These are phyloP conservation scores for Panaeolus cyanescens DNA, from an alignment of 768 basidiomycete species.

Conservation along the genomic window DNA sequence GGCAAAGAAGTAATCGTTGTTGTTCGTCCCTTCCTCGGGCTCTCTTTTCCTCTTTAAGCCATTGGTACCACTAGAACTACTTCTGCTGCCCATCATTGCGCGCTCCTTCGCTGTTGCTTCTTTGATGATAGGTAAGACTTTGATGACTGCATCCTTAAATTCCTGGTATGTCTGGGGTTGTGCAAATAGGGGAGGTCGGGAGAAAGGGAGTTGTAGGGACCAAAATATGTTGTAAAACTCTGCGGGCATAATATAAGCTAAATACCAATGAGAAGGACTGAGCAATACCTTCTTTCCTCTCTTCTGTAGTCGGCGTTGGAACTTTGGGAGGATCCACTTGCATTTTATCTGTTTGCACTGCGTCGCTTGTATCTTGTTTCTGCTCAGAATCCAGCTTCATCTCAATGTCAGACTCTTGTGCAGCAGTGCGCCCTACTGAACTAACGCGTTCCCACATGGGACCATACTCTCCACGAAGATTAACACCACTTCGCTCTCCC, in stretches of 20 bases:
- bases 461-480: conserved; percentile 86
- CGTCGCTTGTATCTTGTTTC: conserved; percentile 19
- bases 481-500: conserved; percentile 89
- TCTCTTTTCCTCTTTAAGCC: conserved; percentile 70
- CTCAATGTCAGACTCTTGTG: conserved; percentile 28
- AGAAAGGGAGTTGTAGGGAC: conserved; percentile 86
- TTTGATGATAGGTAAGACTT: conserved; percentile 76
- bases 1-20: conserved; percentile 86
- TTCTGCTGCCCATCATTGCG: conserved; percentile 75
- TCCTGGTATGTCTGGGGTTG: conserved; percentile 53
- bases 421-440: conserved; percentile 28
- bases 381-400: conserved; percentile 25
- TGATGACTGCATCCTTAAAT: conserved; percentile 72
- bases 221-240: conserved; percentile 90
- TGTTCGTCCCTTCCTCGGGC: conserved; percentile 52
- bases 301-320: conserved; percentile 20
- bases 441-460: conserved; percentile 73
- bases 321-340: conserved; percentile 55
- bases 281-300: conserved; percentile 67
- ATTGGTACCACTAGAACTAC: conserved; percentile 45
- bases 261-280: not conserved
- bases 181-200: conserved; percentile 73
- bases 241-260: conserved; percentile 19
- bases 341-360: conserved; percentile 54
- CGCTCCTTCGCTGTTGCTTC: conserved; percentile 89